Evolutionary conservation across 441 rosid species (phyloP), one percentile per base, ranked within the genome.

Genomic region (Francoa sonchifolia): DNA sequence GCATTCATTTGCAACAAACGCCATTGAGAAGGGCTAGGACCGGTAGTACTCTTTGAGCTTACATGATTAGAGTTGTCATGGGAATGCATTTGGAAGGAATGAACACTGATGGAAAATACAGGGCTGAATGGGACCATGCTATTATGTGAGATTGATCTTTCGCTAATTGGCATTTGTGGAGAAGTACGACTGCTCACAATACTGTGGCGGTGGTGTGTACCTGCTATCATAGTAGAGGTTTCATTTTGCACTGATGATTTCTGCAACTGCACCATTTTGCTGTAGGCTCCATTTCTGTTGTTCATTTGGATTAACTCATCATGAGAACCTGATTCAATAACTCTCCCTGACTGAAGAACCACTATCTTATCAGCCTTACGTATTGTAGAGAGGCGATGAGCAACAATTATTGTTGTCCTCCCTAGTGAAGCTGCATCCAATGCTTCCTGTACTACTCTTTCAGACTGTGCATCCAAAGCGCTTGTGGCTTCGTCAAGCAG

Each of bases 351-450:
- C 29, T 42, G 63, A 33, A 71, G 37, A 44, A 63, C 71, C 3
- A 27, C 58, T 33, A 71, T 63, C 19, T 37, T 8, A 48, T 66
- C 51, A 33, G 59, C 66, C 30, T 51, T 46, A 21, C 61, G 45
- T 47, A 71, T 71, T 6, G 68, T 63, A 36, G 63, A 66, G 22
- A 63, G 68, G 33, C 65, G 58, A 30, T 71, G 73, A 12, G 76
- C 68, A 8, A 71, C 44, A 6, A 59, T 28, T 20, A 66, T 39
- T 4, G 58, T 54, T 8, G 70, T 63, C 57, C 73, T 66, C 38
- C 73, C 70, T n/a, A 26, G 36, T 19, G 67, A 56, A 9, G 70
- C 67, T 43, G 55, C 29, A 51, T 66, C 65, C 32, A 71, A 15
- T 32, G 73, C 67, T 44, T 57, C 65, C 37, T 66, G 70, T 8